Evolutionary conservation across 2,329 filamentous ascomycete species (phyloP), one percentile per base, ranked within the genome.

Genomic region (Alternaria sp.): DNA sequence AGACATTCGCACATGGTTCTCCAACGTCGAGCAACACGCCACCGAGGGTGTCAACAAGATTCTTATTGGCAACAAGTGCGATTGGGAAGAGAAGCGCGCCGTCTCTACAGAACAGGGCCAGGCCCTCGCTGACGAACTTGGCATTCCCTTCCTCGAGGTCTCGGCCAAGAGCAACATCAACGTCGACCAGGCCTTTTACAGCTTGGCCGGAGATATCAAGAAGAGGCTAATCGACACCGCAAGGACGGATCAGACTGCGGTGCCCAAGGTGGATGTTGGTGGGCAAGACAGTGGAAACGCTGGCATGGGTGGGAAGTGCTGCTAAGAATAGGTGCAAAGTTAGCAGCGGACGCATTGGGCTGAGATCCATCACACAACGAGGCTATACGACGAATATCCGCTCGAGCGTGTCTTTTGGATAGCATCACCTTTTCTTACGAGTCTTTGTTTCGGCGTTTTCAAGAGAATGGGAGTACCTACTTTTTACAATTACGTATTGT

Each of bases 1-100:
- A 98, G 95, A 99, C 83, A 99, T 99, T 81, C 91, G 94, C 77
- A 98, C 95, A 70, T 99, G 95, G 95, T 99, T 99, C 84, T 94
- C 94, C 78, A 98, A 99, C 83, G 94, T 97, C 72, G 94, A 97
- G 81, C 94, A 97, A 81, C 94, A 99, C 83, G 95, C 95, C 60
- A 97, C 93, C 74, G 95, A 98, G 83, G 95, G 95, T 75, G 95
- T 99, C 78, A 97, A 98, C 89, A 99, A 98, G 86, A 98, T 99
- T 78, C 88, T 99, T 69, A 97, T 99, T 71, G 95, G 95, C 79
- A 99, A 99, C 87, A 99, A 99, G 84, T 99, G 95, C 84, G 95
- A 99, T 82, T 98, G 95, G 95, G 95, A 98, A 82, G 95, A 99
- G 84, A 98, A 98, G 87, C 91, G 95, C 71, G 93, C 92, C 57